Evolutionary conservation across 352 stramenopile species (phyloP).

Genomic region (Pilasporangium apinafurcum): DNA sequence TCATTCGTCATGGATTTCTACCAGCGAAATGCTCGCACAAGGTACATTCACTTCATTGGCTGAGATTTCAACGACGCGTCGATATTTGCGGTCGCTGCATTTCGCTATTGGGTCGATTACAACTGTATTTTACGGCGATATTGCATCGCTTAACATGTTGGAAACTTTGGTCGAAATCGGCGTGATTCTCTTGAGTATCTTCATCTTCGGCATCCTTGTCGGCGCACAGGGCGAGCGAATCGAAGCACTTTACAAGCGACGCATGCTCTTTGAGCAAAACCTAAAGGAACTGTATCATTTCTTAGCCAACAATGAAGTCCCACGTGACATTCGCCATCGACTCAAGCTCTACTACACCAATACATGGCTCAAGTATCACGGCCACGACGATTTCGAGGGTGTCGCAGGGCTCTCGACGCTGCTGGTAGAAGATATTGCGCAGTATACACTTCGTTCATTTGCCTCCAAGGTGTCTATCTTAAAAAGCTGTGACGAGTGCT

Average conservation of each 20-base stretch:
- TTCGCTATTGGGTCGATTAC: constrained; percentile 60
- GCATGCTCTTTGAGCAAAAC: constrained; percentile 69
- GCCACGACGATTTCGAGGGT: constrained; percentile 50
- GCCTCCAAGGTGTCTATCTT: constrained; percentile 55
- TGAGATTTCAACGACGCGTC: constrained; percentile 28
- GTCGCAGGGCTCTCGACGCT: constrained; percentile 52
- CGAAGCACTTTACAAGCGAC: constrained; percentile 54
- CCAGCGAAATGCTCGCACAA: constrained; percentile 41
- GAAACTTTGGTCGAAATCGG: constrained; percentile 50
- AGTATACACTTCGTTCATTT: constrained; percentile 59
- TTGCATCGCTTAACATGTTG: constrained; percentile 51
- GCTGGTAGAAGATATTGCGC: constrained; percentile 57
- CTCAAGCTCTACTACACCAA: constrained; percentile 62
- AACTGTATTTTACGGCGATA: constrained; percentile 67
- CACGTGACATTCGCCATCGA: constrained; percentile 35
- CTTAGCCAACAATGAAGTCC: constrained; percentile 48
- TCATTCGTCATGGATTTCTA: constrained; percentile 50
- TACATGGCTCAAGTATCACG: constrained; percentile 61
- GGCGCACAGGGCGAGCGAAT: constrained; percentile 55
- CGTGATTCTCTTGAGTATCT: constrained; percentile 60
- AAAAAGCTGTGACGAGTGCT: constrained; percentile 61
- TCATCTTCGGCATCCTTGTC: constrained; percentile 65
- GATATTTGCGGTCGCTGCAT: constrained; percentile 52
- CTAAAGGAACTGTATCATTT: constrained; percentile 59
- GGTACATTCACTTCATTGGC: constrained; percentile 31